Base-by-base conservation (phyloP, 129 eudicot species). In the Flaveria sonorensis region DNA sequence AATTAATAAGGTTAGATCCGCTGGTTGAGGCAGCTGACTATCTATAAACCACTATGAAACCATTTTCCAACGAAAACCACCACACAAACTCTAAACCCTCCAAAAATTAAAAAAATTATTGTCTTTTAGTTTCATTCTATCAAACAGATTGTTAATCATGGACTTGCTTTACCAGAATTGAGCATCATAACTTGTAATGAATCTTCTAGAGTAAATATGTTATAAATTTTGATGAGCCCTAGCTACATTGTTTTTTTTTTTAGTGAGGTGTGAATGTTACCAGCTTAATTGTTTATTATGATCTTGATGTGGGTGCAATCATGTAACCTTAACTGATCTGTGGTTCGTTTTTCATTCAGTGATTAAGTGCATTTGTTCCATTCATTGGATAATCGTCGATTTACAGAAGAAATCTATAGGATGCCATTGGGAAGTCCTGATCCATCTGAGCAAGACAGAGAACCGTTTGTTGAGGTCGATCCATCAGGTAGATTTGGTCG, bases 401-500 rank as follows among this genome's bases (percentile, higher is more conserved):
- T 74, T 48, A 60, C 45, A 6, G 39, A 45, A 47, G 66, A 55
- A 53, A 81, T 60, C 19, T 46, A 50, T 67, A 79, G 47, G 80
- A 86, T 83, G 90, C 86, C 77, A 53, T 56, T 69, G 18, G 79
- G 20, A 32, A 70, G 59, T 62, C 46, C 77, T 43, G 85, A 83
- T 66, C 63, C 81, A 57, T 72, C 81, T 36, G 92, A 85, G 10
- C 86, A 68, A 62, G 93, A 88, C 73, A 75, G 69, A 12, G 93
- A 88, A 52, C 87, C 81, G 20, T 86, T 90, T 48, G 85, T 79
- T 19, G 97, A 92, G 90, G 83, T 89, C 19, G 95, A 89, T 79
- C 97, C 97, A 47, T 70, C 87, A 1, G 96, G 96, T 3, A 83
- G 95, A 43, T 92, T 78, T 48, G 96, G 95, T 4, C 85, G 97